Conservation (phyloP, 2,329 filamentous ascomycete species). For the Colletotrichum costaricense region DNA sequence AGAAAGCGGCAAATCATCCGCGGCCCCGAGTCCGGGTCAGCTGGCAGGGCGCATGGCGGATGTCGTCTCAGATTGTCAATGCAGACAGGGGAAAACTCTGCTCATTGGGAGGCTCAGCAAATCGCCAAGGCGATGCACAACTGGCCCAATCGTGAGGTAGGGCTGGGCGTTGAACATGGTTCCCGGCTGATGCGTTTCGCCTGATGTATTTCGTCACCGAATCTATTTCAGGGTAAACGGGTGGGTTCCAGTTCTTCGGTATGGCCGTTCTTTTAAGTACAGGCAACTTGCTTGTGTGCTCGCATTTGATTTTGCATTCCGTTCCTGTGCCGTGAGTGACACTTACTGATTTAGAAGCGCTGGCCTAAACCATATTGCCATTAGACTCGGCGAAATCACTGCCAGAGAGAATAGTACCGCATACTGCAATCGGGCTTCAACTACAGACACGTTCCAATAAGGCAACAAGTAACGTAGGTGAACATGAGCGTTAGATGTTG, state of each 20-base stretch:
- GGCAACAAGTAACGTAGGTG: too few species aligned
- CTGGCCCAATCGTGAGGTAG: slow-evolving; percentile 10
- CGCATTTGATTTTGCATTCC: neutral
- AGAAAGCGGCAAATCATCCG: slow-evolving; percentile 16
- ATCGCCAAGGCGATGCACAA: slow-evolving; percentile 14
- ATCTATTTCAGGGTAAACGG: slow-evolving; percentile 10
- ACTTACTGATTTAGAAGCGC: neutral
- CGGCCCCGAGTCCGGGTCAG: slow-evolving; percentile 2
- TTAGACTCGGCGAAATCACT: neutral
- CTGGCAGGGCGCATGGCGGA: slow-evolving; percentile 20
- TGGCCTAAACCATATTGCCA: neutral
- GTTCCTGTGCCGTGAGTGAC: neutral
- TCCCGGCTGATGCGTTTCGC: slow-evolving; percentile 4
- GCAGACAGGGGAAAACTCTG: slow-evolving; percentile 12
- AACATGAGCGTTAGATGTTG: too few species aligned
- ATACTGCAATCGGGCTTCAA: too few species aligned
- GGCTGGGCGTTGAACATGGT: neutral
- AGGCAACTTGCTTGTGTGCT: slow-evolving; percentile 3
- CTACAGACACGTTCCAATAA: too few species aligned
- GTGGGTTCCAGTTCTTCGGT: slow-evolving; percentile 19
- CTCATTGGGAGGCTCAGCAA: neutral
- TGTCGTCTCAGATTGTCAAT: slow-evolving; percentile 24
- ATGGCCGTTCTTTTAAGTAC: slow-evolving; percentile 10
- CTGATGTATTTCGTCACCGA: slow-evolving; percentile 19
- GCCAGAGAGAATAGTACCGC: too few species aligned